Evolutionary conservation across 371 early-diverging fungal genomes (phyloP), one percentile per base, ranked within the genome.

Genomic region (Mortierella sp.): DNA sequence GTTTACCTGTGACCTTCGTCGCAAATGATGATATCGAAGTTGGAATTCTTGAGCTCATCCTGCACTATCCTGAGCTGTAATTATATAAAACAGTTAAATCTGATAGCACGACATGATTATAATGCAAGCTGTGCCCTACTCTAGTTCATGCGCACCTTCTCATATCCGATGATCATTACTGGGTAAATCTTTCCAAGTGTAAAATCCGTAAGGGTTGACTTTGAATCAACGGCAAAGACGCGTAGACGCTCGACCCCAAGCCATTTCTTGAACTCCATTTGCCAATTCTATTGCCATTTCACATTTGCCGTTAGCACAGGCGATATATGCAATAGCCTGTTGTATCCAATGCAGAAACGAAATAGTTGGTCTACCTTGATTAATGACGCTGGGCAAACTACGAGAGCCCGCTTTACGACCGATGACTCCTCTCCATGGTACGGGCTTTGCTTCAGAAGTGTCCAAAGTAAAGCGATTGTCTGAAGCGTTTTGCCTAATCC

Each of bases 241-340:
- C 71, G 66, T 9, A 78, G 45, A 24, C 78, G 66, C 69, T 87
- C 85, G 24, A 86, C 86, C 0, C 91, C 90, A 2, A 92, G 86
- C 93, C 93, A 92, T 61, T 91, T 91, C 32, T 85, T 86, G 79
- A 92, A 90, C 69, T 92, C 93, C 37, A 79, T 83, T 70, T 88
- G 74, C 93, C 93, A 92, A 63, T 91, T 90, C 83, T 84, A 28
- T 2, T 60, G 11, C 40, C 20, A 58, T 58, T 58, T 26, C 26
- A n/a, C 5, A 57, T 9, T 9, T 30, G 3, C 0, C 14, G 16
- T 32, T 30, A 57, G 18, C 30, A 28, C 26, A 30, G 11, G 9
- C 26, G 22, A 37, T 60, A n/a, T n/a, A 60, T 60, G 0, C n/a
- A 9, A 60, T 12, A 8, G 20, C 11, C n/a, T 2, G 18, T 22